phyloP scores from a whole-genome alignment of 2,329 filamentous ascomycete species.

The Emydomyces testavorans region DNA sequence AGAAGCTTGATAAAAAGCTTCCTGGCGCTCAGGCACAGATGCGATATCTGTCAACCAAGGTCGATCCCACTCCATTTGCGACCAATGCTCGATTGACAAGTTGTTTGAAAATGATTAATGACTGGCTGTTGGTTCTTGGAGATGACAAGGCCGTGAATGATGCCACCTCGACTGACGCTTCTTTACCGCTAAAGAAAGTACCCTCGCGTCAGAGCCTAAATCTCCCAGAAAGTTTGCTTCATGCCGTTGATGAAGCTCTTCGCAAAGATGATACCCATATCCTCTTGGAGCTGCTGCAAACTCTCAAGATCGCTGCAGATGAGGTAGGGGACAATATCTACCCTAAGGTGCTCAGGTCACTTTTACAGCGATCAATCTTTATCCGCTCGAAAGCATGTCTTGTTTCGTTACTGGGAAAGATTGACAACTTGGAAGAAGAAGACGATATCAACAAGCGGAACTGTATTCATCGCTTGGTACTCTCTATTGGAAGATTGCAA shows the following conservation, averaged over 20 bases:
- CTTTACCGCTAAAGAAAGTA: slow-evolving; percentile 61
- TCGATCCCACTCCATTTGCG: slow-evolving; percentile 78
- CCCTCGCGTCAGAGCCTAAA: slow-evolving; percentile 65
- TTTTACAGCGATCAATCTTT: slow-evolving; percentile 45
- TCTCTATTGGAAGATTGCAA: slow-evolving; percentile 72
- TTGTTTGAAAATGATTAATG: slow-evolving; percentile 63
- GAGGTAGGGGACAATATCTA: slow-evolving; percentile 54
- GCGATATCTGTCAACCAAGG: slow-evolving; percentile 78
- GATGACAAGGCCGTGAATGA: slow-evolving; percentile 70
- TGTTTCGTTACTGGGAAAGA: slow-evolving; percentile 54
- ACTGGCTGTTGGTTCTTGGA: slow-evolving; percentile 74
- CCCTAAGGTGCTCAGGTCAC: slow-evolving; percentile 43
- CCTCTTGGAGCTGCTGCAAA: slow-evolving; percentile 42
- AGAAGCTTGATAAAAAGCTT: slow-evolving; percentile 96
- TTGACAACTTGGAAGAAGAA: slow-evolving; percentile 66
- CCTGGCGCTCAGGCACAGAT: slow-evolving; percentile 64
- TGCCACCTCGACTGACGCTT: slow-evolving; percentile 56
- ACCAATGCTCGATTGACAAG: slow-evolving; percentile 53
- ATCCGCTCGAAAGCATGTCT: slow-evolving; percentile 66
- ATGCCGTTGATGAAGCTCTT: slow-evolving; percentile 33
- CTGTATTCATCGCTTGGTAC: slow-evolving; percentile 82
- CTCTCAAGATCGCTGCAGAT: slow-evolving; percentile 45
- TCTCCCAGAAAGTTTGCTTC: slow-evolving; percentile 47
- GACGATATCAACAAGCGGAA: slow-evolving; percentile 93
- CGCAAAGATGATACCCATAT: slow-evolving; percentile 33